Base-by-base conservation (phyloP, 768 basidiomycete genomes). In the Phylloporus scabripes region DNA sequence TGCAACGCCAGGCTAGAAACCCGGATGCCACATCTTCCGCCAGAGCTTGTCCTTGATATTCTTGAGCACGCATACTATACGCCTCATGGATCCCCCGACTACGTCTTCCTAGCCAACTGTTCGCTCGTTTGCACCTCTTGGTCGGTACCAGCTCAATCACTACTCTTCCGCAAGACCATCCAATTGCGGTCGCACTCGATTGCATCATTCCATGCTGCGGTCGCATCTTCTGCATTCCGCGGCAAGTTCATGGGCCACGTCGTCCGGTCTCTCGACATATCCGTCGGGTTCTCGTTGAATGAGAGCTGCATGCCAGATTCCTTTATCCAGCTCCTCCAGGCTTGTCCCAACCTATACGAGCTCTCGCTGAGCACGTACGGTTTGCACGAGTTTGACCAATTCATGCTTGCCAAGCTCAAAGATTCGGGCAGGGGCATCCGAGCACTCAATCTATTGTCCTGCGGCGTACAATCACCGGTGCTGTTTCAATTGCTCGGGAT, bases 401-500 rank as follows among this genome's bases (percentile, higher is more conserved):
- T 60, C 24, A 45, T 40, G 1, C 63, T 73, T 8, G 43, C 54
- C 34, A 56, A 58, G 7, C 57, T 72, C n/a, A 48, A 54, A 15
- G 34, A 56, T 14, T 46, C 47, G 3, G 60, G 65, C 0, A 54
- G 53, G 32, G 44, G 52, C 17, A 57, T 74, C 42, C 64, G 69
- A 20, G 65, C 72, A 0, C 55, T 74, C 43, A 59, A 54, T 26
- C 48, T 76, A 20, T 46, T 58, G 11, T 38, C 50, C 0, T 73
- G 68, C 46, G 70, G 72, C 38, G 60, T 72, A 1, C 72, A 74
- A 56, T 74, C 74, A 6, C 72, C 73, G 14, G 59, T 75, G 18
- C 52, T 75, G 5, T 77, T 72, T 44, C 69, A 76, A 43, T 60
- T 77, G 0, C 58, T 77, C 17, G 55, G 52, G 0, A 61, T 73